Conservation (phyloP, 495 filamentous ascomycete species). For the Acidomyces sp. region DNA sequence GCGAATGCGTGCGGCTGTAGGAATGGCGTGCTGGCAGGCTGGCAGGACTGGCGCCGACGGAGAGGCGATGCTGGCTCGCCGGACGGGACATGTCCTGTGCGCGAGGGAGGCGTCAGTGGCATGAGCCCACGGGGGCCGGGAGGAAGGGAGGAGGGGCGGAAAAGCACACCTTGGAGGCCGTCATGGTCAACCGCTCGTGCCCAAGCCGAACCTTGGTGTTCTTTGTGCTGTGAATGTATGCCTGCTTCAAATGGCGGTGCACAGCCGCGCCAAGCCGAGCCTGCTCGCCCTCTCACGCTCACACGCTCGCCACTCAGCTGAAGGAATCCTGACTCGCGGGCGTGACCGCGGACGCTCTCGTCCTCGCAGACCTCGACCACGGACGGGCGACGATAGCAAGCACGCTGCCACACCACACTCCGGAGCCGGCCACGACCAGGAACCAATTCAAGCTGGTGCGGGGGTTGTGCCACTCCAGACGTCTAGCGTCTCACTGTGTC, state of each 20-base stretch:
- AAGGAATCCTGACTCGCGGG: neutral
- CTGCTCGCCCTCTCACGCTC: slow-evolving; percentile 6
- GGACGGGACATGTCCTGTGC: slow-evolving; percentile 26
- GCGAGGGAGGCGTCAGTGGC: neutral
- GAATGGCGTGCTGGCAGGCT: slow-evolving; percentile 33
- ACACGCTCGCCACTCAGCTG: slow-evolving; percentile 1
- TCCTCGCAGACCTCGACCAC: too few relatives aligned
- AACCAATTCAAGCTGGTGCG: too few relatives aligned
- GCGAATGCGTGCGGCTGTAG: slow-evolving; percentile 63
- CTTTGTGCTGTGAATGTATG: slow-evolving; percentile 4
- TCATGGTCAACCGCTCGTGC: neutral
- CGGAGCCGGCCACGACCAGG: too few relatives aligned
- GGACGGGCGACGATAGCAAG: too few relatives aligned
- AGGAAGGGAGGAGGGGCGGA: neutral
- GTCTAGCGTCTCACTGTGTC: too few relatives aligned
- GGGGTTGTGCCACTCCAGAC: too few relatives aligned
- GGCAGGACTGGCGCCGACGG: slow-evolving; percentile 26
- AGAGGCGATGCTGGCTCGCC: slow-evolving; percentile 31
- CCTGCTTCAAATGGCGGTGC: slow-evolving; percentile 1
- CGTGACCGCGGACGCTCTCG: neutral
- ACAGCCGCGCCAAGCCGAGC: slow-evolving; percentile 7
- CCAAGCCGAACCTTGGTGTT: neutral
- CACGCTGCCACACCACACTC: too few relatives aligned
- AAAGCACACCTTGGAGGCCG: slow-evolving; percentile 1
- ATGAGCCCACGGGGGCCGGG: neutral